A percentile compares a stretch with the other conserved stretches of the same genome.
phyloP scores from a whole-genome alignment of 768 basidiomycete genomes.

The Amanita fuliginea region DNA sequence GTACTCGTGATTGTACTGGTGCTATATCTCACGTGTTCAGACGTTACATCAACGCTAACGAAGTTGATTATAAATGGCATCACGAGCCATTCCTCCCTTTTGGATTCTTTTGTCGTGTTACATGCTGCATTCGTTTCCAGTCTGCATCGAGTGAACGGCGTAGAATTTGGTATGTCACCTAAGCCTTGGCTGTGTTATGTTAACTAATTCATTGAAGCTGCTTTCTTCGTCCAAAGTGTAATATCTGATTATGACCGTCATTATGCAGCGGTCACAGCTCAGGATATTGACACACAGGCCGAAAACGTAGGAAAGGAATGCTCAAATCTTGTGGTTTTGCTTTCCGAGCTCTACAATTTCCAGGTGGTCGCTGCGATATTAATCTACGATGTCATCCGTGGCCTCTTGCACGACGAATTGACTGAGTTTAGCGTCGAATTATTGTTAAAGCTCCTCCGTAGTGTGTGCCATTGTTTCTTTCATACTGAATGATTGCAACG shows the following conservation, averaged over 20 bases:
- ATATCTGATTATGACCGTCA: constrained; percentile 58
- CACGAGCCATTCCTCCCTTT: constrained; percentile 64
- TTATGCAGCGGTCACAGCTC: constrained; percentile 24
- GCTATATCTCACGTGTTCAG: constrained; percentile 23
- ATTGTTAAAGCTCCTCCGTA: constrained; percentile 73
- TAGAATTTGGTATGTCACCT: constrained; percentile 69
- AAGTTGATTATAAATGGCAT: constrained; percentile 70
- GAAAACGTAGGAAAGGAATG: constrained; percentile 69
- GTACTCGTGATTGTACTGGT: background rate
- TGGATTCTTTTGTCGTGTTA: constrained; percentile 85
- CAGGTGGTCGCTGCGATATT: constrained; percentile 83
- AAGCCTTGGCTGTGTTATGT: background rate
- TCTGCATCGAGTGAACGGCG: constrained; percentile 69
- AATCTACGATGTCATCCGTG: constrained; percentile 84
- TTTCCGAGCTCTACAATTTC: constrained; percentile 94
- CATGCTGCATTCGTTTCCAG: constrained; percentile 79
- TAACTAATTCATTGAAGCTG: constrained; percentile 35
- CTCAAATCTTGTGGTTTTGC: constrained; percentile 75
- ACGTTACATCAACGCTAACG: constrained; percentile 74
- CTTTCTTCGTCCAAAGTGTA: constrained; percentile 68
- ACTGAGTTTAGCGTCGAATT: constrained; percentile 80
- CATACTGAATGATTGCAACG: background rate
- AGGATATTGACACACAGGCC: constrained; percentile 7
- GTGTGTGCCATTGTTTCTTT: constrained; percentile 29
- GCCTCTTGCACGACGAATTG: constrained; percentile 52